Conservation (phyloP, 2,329 filamentous ascomycete genomes). For the Aspergillus transmontanensis region DNA sequence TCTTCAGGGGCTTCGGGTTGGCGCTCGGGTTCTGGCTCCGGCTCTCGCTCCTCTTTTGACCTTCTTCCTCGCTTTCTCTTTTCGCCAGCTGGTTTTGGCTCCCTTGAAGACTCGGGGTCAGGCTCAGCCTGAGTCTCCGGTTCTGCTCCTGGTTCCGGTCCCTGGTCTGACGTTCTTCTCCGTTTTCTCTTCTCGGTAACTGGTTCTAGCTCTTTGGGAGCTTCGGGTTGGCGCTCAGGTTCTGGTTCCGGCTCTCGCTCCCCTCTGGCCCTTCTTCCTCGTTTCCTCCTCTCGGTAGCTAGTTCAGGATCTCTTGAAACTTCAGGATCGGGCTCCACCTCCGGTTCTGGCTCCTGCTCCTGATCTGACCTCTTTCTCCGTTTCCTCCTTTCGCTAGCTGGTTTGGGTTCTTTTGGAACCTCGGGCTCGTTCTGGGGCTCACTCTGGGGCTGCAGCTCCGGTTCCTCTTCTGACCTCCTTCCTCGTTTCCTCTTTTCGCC, state of each 20-base stretch:
- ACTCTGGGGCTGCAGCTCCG: too few relatives aligned
- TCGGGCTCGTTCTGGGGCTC: too few relatives aligned
- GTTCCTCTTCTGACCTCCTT: neutral
- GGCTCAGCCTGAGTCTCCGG: neutral
- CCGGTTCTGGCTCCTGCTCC: neutral
- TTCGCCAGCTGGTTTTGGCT: neutral
- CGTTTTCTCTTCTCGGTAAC: slow-evolving; percentile 1
- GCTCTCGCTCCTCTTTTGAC: neutral
- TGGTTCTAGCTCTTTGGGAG: neutral
- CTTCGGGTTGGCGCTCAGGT: neutral
- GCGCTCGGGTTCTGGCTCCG: neutral
- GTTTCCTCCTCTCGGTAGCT: neutral
- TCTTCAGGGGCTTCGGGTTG: neutral
- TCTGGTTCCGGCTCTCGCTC: neutral
- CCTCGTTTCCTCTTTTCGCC: neutral
- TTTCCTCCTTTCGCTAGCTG: neutral
- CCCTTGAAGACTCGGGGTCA: neutral
- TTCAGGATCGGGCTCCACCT: slow-evolving; percentile 10
- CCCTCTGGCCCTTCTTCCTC: neutral
- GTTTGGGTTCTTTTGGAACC: neutral
- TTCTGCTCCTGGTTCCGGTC: neutral
- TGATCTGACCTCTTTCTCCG: neutral
- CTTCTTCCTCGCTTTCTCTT: neutral
- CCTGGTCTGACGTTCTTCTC: neutral
- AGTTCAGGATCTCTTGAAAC: slow-evolving; percentile 3